Percentiles rank a stretch among this genome's conserved stretches.
Evolutionary conservation across 1,139 yeast species (phyloP).

Genomic region (Pichia sp.): DNA sequence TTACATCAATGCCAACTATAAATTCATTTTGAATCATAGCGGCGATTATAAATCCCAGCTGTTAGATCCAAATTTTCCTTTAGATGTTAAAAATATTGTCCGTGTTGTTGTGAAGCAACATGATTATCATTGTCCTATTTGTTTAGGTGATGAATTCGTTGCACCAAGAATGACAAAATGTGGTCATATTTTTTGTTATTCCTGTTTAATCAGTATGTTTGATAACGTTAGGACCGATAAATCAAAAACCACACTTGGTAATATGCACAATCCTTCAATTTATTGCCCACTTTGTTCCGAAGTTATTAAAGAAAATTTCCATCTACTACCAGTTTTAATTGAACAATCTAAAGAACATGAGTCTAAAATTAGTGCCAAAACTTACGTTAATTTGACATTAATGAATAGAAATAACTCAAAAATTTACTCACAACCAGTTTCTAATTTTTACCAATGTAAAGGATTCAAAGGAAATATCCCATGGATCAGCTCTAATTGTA

Average conservation of each 20-base stretch:
- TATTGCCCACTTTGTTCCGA: constrained; percentile 80
- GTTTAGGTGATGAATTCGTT: constrained; percentile 73
- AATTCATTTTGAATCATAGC: constrained; percentile 67
- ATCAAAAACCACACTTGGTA: constrained; percentile 12
- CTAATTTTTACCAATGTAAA: constrained; percentile 17
- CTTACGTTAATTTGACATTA: constrained; percentile 56
- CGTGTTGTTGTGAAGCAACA: constrained; percentile 72
- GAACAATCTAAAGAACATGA: constrained; percentile 48
- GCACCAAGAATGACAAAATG: constrained; percentile 96
- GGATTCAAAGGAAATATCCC: constrained; percentile 36
- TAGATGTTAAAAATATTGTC: constrained; percentile 55
- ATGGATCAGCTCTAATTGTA: constrained; percentile 30
- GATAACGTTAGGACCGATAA: constrained; percentile 36
- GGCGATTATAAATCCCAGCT: constrained; percentile 52
- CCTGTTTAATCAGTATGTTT: constrained; percentile 70
- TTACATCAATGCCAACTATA: constrained; percentile 79
- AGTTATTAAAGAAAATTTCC: constrained; percentile 47
- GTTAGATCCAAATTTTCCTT: constrained; percentile 68
- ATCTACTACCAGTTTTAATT: constrained; percentile 66
- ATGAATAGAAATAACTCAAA: constrained; percentile 65
- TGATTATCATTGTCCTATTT: constrained; percentile 79
- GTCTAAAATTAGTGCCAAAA: constrained; percentile 47
- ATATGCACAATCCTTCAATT: constrained; percentile 14
- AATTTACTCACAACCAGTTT: constrained; percentile 58
- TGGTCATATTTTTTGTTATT: constrained; percentile 85